Conservation (phyloP, 2,329 filamentous ascomycete species). For the Trichoderma sp. region DNA sequence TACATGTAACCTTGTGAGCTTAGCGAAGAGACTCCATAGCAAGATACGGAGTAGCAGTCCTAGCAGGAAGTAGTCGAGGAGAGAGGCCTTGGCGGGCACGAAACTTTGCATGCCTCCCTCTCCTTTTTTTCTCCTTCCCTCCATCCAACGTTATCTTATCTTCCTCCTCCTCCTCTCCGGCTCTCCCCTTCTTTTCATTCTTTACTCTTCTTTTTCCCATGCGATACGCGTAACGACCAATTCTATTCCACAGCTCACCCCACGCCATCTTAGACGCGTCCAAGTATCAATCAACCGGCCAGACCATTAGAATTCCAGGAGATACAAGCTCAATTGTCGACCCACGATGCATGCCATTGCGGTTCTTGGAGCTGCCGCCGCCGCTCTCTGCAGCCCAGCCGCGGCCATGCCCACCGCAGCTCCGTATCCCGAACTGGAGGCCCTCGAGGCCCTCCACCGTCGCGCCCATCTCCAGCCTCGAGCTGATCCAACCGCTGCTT, state of each 20-base stretch:
- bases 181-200: not conserved
- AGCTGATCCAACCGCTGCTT: slow-evolving; percentile 39
- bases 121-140: not conserved
- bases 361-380: slow-evolving; percentile 33
- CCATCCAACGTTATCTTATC: not conserved
- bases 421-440: slow-evolving; percentile 21
- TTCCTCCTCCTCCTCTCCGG: not conserved
- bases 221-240: not conserved
- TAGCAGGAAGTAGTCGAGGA: not conserved
- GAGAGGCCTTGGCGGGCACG: not conserved
- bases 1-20: not conserved
- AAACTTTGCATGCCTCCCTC: slow-evolving; percentile 5
- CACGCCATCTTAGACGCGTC: not conserved
- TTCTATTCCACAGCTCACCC: not conserved
- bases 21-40: not conserved
- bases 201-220: not conserved
- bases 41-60: not conserved
- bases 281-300: not conserved
- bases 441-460: slow-evolving; percentile 28
- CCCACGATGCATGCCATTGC: slow-evolving; percentile 37
- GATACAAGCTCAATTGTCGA: not conserved
- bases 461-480: slow-evolving; percentile 11
- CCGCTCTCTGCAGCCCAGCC: slow-evolving; percentile 33
- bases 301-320: not conserved
- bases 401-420: slow-evolving; percentile 36